Evolutionary conservation across 768 basidiomycete genomes (phyloP).

Genomic region (Mrakia gelida): DNA sequence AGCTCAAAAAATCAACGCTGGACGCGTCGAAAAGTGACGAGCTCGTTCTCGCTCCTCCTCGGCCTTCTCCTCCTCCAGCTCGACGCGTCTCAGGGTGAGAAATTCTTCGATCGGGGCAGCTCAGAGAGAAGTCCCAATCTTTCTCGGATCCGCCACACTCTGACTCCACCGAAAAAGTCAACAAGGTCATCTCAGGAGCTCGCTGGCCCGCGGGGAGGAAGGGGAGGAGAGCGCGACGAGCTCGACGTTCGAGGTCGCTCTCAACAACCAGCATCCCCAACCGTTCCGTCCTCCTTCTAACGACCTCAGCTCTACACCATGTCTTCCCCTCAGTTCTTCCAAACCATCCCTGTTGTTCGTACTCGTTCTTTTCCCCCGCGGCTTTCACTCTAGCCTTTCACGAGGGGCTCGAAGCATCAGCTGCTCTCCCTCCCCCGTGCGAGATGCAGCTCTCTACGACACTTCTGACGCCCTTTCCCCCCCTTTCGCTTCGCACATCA

Average conservation of each 20-base stretch:
- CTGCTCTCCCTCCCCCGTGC: neutral
- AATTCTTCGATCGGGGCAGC: neutral
- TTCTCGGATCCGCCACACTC: too few species aligned
- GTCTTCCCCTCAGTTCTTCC: constrained; percentile 25
- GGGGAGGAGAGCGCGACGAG: neutral
- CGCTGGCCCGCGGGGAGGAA: too few species aligned
- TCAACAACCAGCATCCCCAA: neutral
- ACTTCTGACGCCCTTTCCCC: neutral
- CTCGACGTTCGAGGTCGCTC: neutral
- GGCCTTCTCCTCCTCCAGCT: neutral
- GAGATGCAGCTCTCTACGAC: neutral
- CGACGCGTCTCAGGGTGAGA: neutral
- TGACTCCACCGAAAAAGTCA: too few species aligned
- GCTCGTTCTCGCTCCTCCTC: neutral
- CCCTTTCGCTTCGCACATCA: neutral
- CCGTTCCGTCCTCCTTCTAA: neutral
- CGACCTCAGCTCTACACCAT: neutral
- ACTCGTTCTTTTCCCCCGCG: neutral
- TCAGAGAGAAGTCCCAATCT: too few species aligned
- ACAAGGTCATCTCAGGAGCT: too few species aligned
- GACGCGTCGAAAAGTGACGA: neutral
- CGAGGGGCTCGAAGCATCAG: neutral
- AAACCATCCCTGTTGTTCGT: constrained; percentile 30
- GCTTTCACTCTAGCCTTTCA: neutral
- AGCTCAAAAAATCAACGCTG: neutral